These are phyloP conservation scores for Darksidea phi DNA, from an alignment of 495 filamentous ascomycete species.

Conservation along the genomic window DNA sequence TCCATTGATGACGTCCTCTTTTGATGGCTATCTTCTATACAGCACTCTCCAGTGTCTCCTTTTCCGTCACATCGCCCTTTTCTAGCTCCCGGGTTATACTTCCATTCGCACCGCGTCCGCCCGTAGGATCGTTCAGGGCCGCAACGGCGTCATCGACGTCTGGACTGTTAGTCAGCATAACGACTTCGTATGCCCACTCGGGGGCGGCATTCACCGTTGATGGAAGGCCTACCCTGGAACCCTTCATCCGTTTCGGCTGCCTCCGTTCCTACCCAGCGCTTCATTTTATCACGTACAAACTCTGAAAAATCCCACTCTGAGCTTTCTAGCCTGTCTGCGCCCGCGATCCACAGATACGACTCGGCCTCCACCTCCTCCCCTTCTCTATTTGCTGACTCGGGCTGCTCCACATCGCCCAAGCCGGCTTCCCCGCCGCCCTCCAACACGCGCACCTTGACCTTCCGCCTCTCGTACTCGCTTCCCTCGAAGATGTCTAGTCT, in stretches of 20 bases:
- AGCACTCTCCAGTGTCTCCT: slow-evolving; percentile 40
- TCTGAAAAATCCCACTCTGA: slow-evolving; percentile 75
- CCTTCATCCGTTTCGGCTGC: slow-evolving; percentile 43
- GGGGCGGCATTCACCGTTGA: slow-evolving; percentile 14
- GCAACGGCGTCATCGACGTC: slow-evolving; percentile 44
- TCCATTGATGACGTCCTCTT: too few relatives aligned
- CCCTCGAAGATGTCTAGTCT: slow-evolving; percentile 87
- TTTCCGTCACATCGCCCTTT: slow-evolving; percentile 27
- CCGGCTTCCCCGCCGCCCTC: slow-evolving; percentile 43
- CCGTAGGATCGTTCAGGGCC: slow-evolving; percentile 39
- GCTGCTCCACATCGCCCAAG: slow-evolving; percentile 43
- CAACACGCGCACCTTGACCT: slow-evolving; percentile 51
- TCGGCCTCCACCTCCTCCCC: slow-evolving; percentile 60
- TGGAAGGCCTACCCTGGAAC: slow-evolving; percentile 38
- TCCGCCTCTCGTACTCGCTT: slow-evolving; percentile 61
- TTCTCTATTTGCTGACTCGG: slow-evolving; percentile 51
- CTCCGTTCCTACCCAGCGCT: slow-evolving; percentile 37
- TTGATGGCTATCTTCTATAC: slow-evolving; percentile 29
- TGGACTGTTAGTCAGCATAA: slow-evolving; percentile 26
- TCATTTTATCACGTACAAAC: slow-evolving; percentile 41
- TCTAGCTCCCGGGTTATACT: slow-evolving; percentile 39
- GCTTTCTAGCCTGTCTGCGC: slow-evolving; percentile 54
- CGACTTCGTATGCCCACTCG: neutral
- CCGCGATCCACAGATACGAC: slow-evolving; percentile 74
- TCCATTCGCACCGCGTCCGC: slow-evolving; percentile 43